Percentiles rank a stretch among this genome's conserved stretches.
Conservation (phyloP, 495 filamentous ascomycete genomes). For the Penicillium longicatenatum region DNA sequence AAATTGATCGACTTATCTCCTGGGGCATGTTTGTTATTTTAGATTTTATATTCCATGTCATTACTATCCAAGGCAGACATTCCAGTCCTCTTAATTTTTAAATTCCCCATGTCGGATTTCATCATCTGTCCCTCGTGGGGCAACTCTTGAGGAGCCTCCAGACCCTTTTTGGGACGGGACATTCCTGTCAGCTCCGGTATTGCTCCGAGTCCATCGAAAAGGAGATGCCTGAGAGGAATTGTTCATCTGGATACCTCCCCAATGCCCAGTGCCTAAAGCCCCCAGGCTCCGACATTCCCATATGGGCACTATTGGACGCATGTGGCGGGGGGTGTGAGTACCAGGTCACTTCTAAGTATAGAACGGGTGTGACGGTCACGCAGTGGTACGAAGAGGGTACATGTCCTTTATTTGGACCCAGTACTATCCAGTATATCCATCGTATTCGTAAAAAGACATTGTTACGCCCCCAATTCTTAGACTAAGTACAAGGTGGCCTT, state of each 20-base stretch:
- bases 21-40: conserved; percentile 5
- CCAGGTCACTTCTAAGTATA: conserved; percentile 36
- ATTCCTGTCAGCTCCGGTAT: conserved; percentile 6
- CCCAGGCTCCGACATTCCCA: neutral
- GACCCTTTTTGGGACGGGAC: conserved; percentile 10
- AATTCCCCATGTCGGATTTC: neutral
- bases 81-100: neutral
- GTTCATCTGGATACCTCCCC: neutral
- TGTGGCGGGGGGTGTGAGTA: conserved; percentile 14
- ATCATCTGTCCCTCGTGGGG: neutral
- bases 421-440: neutral
- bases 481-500: conserved; percentile 2
- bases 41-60: neutral
- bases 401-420: neutral
- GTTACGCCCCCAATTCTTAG: conserved; percentile 4
- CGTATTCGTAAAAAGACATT: neutral
- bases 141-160: conserved; percentile 10
- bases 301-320: neutral
- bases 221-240: neutral
- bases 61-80: conserved; percentile 23
- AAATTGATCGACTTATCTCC: conserved; percentile 1
- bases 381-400: conserved; percentile 15
- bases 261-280: neutral
- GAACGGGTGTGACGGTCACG: conserved; percentile 6
- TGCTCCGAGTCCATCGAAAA: neutral